Percentiles rank a stretch among this genome's conserved stretches.
Conservation (phyloP, 768 basidiomycete species). For the Mrakia hoshinonis region DNA sequence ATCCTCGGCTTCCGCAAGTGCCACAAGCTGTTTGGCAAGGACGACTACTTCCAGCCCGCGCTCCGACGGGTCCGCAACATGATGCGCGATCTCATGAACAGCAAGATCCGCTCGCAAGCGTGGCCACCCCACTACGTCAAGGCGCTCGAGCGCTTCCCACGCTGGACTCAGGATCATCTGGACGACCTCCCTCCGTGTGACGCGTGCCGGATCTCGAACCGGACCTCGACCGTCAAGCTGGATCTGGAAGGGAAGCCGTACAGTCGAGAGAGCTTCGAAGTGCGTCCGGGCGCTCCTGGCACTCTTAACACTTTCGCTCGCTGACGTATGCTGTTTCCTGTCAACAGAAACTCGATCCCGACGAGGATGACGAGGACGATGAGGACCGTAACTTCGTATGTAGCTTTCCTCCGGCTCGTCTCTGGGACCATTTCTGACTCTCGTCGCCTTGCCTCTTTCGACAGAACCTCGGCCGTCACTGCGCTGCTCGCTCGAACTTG, state of each 20-base stretch:
- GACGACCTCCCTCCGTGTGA: conserved; percentile 14
- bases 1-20: background rate
- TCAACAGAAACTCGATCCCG: background rate
- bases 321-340: background rate
- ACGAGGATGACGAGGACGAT: background rate
- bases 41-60: background rate
- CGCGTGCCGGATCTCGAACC: conserved; percentile 9
- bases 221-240: background rate
- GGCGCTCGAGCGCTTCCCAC: background rate
- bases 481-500: background rate
- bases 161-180: background rate
- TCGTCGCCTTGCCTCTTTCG: background rate
- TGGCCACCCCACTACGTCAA: background rate
- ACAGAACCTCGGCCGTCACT: background rate
- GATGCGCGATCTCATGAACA: conserved; percentile 6
- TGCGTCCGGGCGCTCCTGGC: background rate
- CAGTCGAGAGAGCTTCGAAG: conserved; percentile 1
- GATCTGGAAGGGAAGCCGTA: background rate
- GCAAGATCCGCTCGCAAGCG: background rate
- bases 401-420: too few species aligned
- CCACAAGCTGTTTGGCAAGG: background rate
- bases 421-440: background rate
- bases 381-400: too few species aligned
- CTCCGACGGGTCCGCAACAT: background rate
- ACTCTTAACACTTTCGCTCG: background rate